phyloP scores from a whole-genome alignment of 345 rosid species.

The Gossypium rotundifolium region DNA sequence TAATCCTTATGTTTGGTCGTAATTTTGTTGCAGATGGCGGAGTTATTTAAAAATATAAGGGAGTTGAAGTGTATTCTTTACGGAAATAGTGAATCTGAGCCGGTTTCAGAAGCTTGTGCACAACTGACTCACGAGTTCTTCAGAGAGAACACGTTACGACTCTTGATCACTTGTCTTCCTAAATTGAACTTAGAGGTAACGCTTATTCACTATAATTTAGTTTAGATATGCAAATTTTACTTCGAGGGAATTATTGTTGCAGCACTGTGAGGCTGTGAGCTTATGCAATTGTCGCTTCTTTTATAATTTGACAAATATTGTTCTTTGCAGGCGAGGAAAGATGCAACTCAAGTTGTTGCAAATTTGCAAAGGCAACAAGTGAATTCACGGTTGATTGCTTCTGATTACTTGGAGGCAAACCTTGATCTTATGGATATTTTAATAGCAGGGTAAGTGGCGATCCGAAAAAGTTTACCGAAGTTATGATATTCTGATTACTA shows the following conservation, averaged over 20 bases:
- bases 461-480: neutral
- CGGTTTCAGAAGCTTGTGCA: constrained; percentile 84
- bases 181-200: constrained; percentile 83
- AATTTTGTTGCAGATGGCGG: constrained; percentile 57
- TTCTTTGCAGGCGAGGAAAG: constrained; percentile 75
- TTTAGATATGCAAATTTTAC: neutral
- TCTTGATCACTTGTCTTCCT: constrained; percentile 70
- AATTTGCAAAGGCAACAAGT: constrained; percentile 97
- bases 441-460: constrained; percentile 54
- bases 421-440: constrained; percentile 79
- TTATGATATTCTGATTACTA: neutral
- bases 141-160: constrained; percentile 71
- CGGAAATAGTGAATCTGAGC: constrained; percentile 95
- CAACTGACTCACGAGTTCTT: constrained; percentile 93
- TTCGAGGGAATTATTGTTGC: neutral
- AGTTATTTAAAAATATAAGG: constrained; percentile 63
- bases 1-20: neutral
- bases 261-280: neutral
- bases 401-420: constrained; percentile 83
- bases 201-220: neutral
- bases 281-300: constrained; percentile 9
- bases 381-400: constrained; percentile 79
- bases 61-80: constrained; percentile 86
- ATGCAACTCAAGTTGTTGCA: constrained; percentile 97
- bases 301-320: neutral